These are phyloP conservation scores for Filobasidium floriforme DNA, from an alignment of 768 basidiomycete species.

Conservation along the genomic window DNA sequence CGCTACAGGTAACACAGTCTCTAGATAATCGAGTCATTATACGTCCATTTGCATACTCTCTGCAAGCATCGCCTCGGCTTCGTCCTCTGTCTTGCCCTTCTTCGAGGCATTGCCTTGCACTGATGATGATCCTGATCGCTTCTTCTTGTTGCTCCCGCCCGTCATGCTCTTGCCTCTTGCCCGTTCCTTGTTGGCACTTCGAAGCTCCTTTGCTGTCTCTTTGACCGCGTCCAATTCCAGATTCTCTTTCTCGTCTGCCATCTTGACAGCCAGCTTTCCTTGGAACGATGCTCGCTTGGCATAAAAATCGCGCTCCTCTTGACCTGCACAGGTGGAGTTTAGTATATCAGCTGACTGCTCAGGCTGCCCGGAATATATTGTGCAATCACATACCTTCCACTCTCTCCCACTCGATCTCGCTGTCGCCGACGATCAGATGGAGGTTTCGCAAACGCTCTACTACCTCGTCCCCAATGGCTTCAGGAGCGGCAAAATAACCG, in stretches of 20 bases:
- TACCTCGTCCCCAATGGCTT: slow-evolving; percentile 36
- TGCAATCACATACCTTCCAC: slow-evolving; percentile 28
- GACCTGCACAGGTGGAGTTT: slow-evolving; percentile 24
- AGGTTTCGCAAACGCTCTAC: slow-evolving; percentile 36
- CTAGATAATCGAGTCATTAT: neutral
- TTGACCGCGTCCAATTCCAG: slow-evolving; percentile 8
- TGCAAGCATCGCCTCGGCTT: neutral
- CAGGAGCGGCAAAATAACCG: slow-evolving; percentile 37
- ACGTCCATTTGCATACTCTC: neutral
- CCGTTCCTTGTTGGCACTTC: neutral
- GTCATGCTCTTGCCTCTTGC: neutral
- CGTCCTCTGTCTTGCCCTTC: slow-evolving; percentile 3
- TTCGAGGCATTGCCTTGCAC: neutral
- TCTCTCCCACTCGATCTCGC: slow-evolving; percentile 34
- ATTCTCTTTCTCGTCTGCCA: slow-evolving; percentile 25
- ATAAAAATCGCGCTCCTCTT: slow-evolving; percentile 43
- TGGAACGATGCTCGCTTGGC: slow-evolving; percentile 42
- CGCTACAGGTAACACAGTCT: neutral
- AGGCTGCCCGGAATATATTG: neutral
- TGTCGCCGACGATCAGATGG: slow-evolving; percentile 30
- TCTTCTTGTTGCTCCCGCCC: neutral
- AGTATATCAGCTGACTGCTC: neutral
- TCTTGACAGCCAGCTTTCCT: slow-evolving; percentile 38
- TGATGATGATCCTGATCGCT: neutral
- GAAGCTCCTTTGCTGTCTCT: neutral